phyloP scores from a whole-genome alignment of 2,329 filamentous ascomycete genomes.

The Aspergillus carbonarius region DNA sequence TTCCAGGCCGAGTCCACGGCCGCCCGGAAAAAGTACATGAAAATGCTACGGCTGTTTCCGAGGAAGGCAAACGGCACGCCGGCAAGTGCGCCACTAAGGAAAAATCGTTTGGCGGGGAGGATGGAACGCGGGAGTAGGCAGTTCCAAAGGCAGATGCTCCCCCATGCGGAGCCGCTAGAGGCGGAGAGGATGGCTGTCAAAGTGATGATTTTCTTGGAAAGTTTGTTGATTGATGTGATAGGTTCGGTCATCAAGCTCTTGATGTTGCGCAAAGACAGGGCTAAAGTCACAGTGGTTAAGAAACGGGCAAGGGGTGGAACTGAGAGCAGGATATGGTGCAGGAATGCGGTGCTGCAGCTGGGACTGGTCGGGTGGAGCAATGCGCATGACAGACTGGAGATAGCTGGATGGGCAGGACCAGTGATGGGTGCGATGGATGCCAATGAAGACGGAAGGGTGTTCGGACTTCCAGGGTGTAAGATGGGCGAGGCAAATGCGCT shows the following conservation, averaged over 20 bases:
- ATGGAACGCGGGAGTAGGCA: constrained; percentile 69
- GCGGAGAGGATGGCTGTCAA: constrained; percentile 77
- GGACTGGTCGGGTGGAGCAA: constrained; percentile 84
- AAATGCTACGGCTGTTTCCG: constrained; percentile 57
- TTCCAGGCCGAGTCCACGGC: constrained; percentile 86
- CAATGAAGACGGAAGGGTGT: constrained; percentile 58
- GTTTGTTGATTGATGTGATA: constrained; percentile 61
- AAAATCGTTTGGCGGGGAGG: constrained; percentile 81
- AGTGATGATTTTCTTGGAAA: constrained; percentile 69
- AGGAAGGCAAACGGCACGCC: constrained; percentile 79
- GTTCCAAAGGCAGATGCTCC: constrained; percentile 85
- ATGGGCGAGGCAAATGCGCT: constrained; percentile 81
- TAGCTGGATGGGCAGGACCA: constrained; percentile 80
- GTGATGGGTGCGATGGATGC: constrained; percentile 76
- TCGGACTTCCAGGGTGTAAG: constrained; percentile 70
- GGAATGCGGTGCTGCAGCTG: constrained; percentile 80
- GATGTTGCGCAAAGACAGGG: constrained; percentile 67
- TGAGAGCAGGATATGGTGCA: constrained; percentile 81
- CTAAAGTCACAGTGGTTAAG: constrained; percentile 64
- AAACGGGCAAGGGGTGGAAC: constrained; percentile 77
- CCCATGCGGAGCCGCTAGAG: constrained; percentile 84
- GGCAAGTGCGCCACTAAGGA: constrained; percentile 80
- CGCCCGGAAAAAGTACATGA: constrained; percentile 75
- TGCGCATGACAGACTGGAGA: constrained; percentile 82
- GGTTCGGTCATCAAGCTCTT: constrained; percentile 69